Evolutionary conservation across 2,329 filamentous ascomycete species (phyloP).

Genomic region (Botrytis galanthina): DNA sequence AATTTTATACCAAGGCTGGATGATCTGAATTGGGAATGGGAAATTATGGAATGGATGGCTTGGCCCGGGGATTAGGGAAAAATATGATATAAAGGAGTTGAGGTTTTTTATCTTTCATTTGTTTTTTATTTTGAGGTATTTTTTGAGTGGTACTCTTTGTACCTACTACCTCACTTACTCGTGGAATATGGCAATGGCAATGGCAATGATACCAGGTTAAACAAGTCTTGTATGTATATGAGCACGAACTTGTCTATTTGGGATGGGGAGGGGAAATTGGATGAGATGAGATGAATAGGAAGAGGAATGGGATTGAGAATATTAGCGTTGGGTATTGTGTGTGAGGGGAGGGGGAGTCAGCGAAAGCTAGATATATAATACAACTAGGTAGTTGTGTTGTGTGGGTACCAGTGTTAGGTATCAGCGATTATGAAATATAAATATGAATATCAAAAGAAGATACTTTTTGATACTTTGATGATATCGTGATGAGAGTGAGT

Average conservation of each 20-base stretch:
- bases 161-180: neutral
- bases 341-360: no score
- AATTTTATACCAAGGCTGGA: conserved; percentile 6
- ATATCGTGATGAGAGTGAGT: no score
- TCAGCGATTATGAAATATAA: neutral
- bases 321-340: neutral
- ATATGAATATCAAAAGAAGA: neutral
- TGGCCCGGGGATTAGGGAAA: neutral
- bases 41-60: neutral
- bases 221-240: neutral
- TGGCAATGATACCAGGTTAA: neutral
- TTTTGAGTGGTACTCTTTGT: neutral
- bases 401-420: neutral
- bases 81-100: neutral
- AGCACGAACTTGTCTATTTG: neutral
- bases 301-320: no score
- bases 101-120: neutral
- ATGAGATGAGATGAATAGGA: neutral
- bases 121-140: neutral
- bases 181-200: neutral
- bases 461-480: neutral
- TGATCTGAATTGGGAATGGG: neutral
- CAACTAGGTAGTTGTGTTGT: no score
- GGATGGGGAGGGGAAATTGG: neutral
- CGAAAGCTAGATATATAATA: neutral